Percentiles rank a stretch among this genome's conserved stretches.
Conservation (phyloP, 1,284 basidiomycete species). For the Wallemia hederae region DNA sequence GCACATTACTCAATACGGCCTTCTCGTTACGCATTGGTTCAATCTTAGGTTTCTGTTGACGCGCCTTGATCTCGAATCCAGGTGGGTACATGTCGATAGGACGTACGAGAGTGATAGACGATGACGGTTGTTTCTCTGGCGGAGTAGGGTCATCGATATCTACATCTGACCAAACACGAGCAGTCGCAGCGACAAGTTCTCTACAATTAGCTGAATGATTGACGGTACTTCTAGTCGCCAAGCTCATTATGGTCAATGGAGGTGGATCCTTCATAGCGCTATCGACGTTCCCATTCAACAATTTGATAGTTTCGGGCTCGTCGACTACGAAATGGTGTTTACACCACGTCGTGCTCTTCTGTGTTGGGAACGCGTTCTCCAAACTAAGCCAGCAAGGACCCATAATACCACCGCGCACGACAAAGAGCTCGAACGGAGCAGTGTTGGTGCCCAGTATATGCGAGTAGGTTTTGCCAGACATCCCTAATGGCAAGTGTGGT, state of each 20-base stretch:
- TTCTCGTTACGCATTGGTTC: constrained; percentile 54
- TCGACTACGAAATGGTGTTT: constrained; percentile 66
- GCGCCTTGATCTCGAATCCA: constrained; percentile 44
- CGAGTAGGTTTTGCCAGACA: constrained; percentile 54
- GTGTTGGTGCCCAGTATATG: constrained; percentile 81
- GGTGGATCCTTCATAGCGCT: constrained; percentile 62
- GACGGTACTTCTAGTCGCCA: constrained; percentile 68
- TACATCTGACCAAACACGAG: constrained; percentile 62
- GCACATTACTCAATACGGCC: constrained; percentile 50
- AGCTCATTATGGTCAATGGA: constrained; percentile 66
- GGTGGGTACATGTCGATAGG: constrained; percentile 60
- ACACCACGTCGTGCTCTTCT: constrained; percentile 69
- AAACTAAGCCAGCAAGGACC: constrained; percentile 92
- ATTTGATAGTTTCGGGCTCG: constrained; percentile 36
- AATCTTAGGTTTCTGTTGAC: constrained; percentile 36
- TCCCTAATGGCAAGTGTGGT: constrained; percentile 34
- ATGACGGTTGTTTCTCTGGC: constrained; percentile 53
- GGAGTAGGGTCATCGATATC: constrained; percentile 67
- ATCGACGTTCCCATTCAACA: constrained; percentile 27
- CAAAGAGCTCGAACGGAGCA: constrained; percentile 76
- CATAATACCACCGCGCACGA: constrained; percentile 89
- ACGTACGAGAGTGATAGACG: constrained; percentile 65
- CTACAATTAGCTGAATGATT: constrained; percentile 82
- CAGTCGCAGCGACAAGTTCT: constrained; percentile 63
- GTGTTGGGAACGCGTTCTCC: constrained; percentile 36